phyloP scores from a whole-genome alignment of 1,284 basidiomycete genomes.

The Ustilago bromivora region DNA sequence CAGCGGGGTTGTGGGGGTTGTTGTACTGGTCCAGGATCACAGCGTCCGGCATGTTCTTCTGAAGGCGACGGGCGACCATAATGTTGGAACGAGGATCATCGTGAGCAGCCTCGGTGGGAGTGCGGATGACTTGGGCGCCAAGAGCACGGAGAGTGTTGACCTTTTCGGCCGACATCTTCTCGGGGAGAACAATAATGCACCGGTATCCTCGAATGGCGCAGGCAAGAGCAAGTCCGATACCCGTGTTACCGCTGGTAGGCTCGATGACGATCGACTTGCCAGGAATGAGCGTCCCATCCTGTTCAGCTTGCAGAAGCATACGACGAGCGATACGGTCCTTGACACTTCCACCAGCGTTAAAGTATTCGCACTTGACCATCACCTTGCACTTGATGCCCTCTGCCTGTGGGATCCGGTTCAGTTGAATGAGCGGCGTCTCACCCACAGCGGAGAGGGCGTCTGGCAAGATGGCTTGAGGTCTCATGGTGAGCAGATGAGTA shows the following conservation, averaged over 20 bases:
- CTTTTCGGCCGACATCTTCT: conserved; percentile 98
- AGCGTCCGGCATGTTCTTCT: conserved; percentile 82
- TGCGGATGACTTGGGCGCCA: conserved; percentile 92
- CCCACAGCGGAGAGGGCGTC: conserved; percentile 85
- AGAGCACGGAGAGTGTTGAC: conserved; percentile 89
- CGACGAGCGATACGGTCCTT: conserved; percentile 88
- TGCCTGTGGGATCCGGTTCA: conserved; percentile 81
- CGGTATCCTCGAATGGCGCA: conserved; percentile 86
- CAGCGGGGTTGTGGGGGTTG: conserved; percentile 74
- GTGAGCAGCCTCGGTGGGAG: conserved; percentile 89
- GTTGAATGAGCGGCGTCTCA: conserved; percentile 87
- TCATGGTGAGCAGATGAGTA: conserved; percentile 24
- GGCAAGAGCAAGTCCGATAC: conserved; percentile 77
- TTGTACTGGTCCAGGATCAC: conserved; percentile 91
- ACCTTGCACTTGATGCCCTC: conserved; percentile 90
- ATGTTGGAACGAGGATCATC: conserved; percentile 88
- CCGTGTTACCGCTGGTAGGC: conserved; percentile 89
- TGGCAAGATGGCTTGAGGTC: conserved; percentile 55
- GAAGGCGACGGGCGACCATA: conserved; percentile 83
- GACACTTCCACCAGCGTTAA: conserved; percentile 90
- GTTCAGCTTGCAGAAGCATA: conserved; percentile 95
- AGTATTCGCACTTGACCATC: conserved; percentile 90
- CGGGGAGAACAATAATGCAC: conserved; percentile 87
- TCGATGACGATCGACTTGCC: conserved; percentile 94
- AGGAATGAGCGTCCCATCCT: conserved; percentile 84